Percentiles rank a stretch among this genome's conserved stretches.
phyloP scores from a whole-genome alignment of 495 filamentous ascomycete species.

The Alectoria sarmentosa region DNA sequence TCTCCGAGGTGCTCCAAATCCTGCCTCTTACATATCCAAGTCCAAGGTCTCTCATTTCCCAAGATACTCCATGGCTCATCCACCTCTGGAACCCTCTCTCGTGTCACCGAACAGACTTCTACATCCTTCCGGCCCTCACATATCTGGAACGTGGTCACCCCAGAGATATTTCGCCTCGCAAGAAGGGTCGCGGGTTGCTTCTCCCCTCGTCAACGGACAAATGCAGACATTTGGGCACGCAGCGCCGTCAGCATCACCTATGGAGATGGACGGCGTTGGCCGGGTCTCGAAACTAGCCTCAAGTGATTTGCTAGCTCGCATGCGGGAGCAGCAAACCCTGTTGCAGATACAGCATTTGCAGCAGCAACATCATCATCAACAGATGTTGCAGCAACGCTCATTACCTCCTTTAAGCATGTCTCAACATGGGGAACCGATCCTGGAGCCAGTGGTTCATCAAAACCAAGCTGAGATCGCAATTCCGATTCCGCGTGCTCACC shows the following conservation, averaged over 20 bases:
- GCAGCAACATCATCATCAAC: conserved; percentile 49
- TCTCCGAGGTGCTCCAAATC: conserved; percentile 31
- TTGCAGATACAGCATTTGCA: conserved; percentile 50
- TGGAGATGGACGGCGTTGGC: conserved; percentile 3
- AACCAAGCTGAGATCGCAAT: conserved; percentile 49
- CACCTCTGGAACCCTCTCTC: conserved; percentile 33
- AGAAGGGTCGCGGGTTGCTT: conserved; percentile 45
- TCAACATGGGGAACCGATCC: not conserved
- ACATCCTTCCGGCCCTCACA: conserved; percentile 21
- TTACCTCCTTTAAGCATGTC: conserved; percentile 41
- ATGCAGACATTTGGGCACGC: conserved; percentile 36
- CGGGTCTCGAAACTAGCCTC: conserved; percentile 11
- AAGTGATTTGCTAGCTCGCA: conserved; percentile 21
- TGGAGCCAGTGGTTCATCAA: not conserved
- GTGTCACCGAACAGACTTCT: conserved; percentile 38
- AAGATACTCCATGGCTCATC: conserved; percentile 47
- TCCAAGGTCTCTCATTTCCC: conserved; percentile 28
- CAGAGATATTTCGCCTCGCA: conserved; percentile 47
- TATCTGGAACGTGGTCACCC: conserved; percentile 41
- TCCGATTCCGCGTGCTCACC: conserved; percentile 57
- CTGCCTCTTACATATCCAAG: conserved; percentile 24
- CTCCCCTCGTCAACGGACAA: conserved; percentile 38
- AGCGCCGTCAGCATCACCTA: conserved; percentile 5
- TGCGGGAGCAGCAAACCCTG: conserved; percentile 53
- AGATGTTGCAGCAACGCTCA: conserved; percentile 37